Base-by-base conservation (phyloP, 768 basidiomycete species). In the Agaricus blazei region DNA sequence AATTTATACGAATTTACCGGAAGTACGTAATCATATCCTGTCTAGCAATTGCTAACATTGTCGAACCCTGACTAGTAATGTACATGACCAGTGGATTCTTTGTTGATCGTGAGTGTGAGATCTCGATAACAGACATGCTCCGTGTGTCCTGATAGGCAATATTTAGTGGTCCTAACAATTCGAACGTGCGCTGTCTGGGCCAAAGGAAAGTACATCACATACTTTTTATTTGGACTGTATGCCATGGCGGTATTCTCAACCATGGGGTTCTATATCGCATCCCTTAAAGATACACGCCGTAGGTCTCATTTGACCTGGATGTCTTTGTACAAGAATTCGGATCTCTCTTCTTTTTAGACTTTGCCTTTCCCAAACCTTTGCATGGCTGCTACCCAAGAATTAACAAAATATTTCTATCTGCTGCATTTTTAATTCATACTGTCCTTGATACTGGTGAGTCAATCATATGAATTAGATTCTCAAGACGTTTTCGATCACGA, bases 161-260 rank as follows among this genome's bases (percentile, higher is more conserved):
- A 7, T 1, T 34, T 9, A 54, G 52, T 54, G 36, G 31, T 54
- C 12, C 28, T 46, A 19, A 54, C 52, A 24, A 23, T 54, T 11
- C 44, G 52, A 31, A 54, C 52, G 1, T 54, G 52, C 26, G 52
- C 52, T 15, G 37, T 47, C 15, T 54, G 45, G 44, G 26, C 36
- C n/a, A 46, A 46, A n/a, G 24, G 7, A 7, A 38, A 19, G 19
- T 4, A 15, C 23, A 37, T 54, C 7, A 54, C 52, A 23, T 51
- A 40, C 28, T 14, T 23, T 14, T 27, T 54, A 9, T 46, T 47
- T 14, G 31, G 34, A 23, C 9, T 27, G 8, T 54, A 36, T 36
- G 15, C 19, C 4, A 34, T 19, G 15, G 36, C 37, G 28, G 34
- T 24, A 12, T n/a, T 9, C 14, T 36, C 2, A 11, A 15, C 19